A percentile compares a stretch with the other conserved stretches of the same genome.
These are phyloP conservation scores for Litchi chinensis DNA, from an alignment of 345 rosid genomes.

Conservation along the genomic window DNA sequence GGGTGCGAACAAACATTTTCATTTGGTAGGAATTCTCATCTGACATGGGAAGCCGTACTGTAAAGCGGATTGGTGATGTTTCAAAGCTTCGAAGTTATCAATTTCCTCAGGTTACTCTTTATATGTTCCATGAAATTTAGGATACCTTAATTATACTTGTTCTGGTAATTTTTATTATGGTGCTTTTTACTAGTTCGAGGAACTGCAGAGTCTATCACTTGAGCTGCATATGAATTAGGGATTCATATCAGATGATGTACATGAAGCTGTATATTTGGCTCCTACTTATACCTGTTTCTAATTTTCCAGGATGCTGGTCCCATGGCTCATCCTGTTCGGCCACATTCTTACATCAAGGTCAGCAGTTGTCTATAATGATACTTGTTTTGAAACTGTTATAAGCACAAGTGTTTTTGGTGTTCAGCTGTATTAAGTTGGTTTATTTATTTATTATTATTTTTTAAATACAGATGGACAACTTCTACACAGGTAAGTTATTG, in stretches of 20 bases:
- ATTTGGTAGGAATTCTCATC: slow-evolving; percentile 87
- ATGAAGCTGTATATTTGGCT: background rate
- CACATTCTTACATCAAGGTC: slow-evolving; percentile 99
- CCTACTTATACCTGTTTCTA: background rate
- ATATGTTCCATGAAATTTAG: background rate
- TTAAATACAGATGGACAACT: slow-evolving; percentile 88
- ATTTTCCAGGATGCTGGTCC: slow-evolving; percentile 91
- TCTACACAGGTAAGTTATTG: slow-evolving; percentile 82
- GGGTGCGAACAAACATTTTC: slow-evolving; percentile 1
- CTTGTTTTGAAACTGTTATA: slow-evolving; percentile 5
- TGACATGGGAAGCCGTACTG: slow-evolving; percentile 98
- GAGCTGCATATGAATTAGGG: background rate
- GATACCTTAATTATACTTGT: background rate
- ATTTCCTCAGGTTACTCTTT: slow-evolving; percentile 75
- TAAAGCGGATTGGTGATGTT: slow-evolving; percentile 94
- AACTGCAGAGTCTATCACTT: background rate
- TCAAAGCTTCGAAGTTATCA: slow-evolving; percentile 87
- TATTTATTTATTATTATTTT: background rate
- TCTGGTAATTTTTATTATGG: background rate
- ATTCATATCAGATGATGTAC: background rate
- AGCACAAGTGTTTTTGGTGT: background rate
- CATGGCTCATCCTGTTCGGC: slow-evolving; percentile 99
- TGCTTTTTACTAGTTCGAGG: background rate
- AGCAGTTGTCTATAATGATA: slow-evolving; percentile 1
- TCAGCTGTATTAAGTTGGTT: slow-evolving; percentile 22